Evolutionary conservation across 768 basidiomycete genomes (phyloP).

Genomic region (Lepiota brunneoincarnata): DNA sequence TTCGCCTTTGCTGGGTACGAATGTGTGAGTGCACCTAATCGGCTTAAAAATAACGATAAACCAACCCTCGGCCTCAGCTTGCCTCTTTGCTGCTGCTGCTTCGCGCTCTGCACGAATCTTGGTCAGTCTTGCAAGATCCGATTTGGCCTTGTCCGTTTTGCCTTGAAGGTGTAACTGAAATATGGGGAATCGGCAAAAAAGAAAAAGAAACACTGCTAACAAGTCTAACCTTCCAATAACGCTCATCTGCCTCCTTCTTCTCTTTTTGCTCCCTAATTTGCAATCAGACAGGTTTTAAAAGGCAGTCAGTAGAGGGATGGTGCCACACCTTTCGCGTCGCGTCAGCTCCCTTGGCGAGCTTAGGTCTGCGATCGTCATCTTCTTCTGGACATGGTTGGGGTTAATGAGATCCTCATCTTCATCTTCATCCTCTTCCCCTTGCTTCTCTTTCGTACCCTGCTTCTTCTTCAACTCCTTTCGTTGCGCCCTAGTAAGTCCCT

Average conservation of each 20-base stretch:
- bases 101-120: slow-evolving; percentile 89
- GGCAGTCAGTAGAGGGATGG: background rate
- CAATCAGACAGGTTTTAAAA: background rate
- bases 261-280: slow-evolving; percentile 82
- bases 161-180: slow-evolving; percentile 68
- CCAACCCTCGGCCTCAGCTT: slow-evolving; percentile 86
- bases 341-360: slow-evolving; percentile 57
- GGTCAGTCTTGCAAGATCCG: slow-evolving; percentile 81
- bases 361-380: slow-evolving; percentile 75
- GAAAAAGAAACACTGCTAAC: background rate
- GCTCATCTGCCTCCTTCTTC: slow-evolving; percentile 84
- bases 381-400: slow-evolving; percentile 74
- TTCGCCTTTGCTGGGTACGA: slow-evolving; percentile 54
- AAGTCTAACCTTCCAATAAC: slow-evolving; percentile 75
- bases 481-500: slow-evolving; percentile 69
- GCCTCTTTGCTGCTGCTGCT: slow-evolving; percentile 80
- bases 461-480: slow-evolving; percentile 84
- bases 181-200: slow-evolving; percentile 5
- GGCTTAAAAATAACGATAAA: background rate
- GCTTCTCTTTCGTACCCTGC: slow-evolving; percentile 50
- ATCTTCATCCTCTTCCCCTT: slow-evolving; percentile 40
- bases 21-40: background rate
- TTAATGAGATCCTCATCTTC: slow-evolving; percentile 75
- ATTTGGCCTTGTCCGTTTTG: slow-evolving; percentile 88
- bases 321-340: slow-evolving; percentile 59